Percentiles rank a stretch among this genome's conserved stretches.
Conservation (phyloP, 495 filamentous ascomycete species). For the Aspergillus bertholletiae region DNA sequence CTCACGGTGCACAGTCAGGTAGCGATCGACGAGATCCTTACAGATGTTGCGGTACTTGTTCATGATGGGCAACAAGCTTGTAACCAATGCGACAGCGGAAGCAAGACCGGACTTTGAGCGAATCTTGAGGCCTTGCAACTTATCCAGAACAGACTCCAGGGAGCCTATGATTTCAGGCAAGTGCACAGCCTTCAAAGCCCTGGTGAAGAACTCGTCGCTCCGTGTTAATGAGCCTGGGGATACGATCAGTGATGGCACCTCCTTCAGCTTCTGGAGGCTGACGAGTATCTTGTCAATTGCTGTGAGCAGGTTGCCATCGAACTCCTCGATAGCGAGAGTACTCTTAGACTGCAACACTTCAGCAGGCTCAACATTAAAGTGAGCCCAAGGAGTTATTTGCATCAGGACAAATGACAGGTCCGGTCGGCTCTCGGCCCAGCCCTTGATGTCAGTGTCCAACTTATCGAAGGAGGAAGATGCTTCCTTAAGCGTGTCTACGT, state of each 20-base stretch:
- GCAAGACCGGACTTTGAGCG: slow-evolving; percentile 36
- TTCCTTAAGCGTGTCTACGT: slow-evolving; percentile 39
- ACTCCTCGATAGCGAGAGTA: slow-evolving; percentile 28
- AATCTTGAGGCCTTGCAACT: slow-evolving; percentile 48
- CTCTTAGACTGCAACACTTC: slow-evolving; percentile 10
- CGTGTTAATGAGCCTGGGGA: slow-evolving; percentile 61
- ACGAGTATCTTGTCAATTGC: slow-evolving; percentile 66
- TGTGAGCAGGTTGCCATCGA: slow-evolving; percentile 56
- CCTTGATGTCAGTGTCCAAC: slow-evolving; percentile 42
- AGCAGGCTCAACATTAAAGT: slow-evolving; percentile 15
- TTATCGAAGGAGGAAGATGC: slow-evolving; percentile 39
- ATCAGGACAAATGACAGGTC: slow-evolving; percentile 60
- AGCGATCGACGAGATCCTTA: slow-evolving; percentile 45
- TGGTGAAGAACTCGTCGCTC: slow-evolving; percentile 54
- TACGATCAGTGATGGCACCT: slow-evolving; percentile 52
- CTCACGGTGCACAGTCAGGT: slow-evolving; percentile 57
- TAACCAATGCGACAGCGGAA: slow-evolving; percentile 57
- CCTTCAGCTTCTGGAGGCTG: slow-evolving; percentile 67
- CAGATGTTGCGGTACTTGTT: slow-evolving; percentile 66
- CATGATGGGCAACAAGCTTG: slow-evolving; percentile 67
- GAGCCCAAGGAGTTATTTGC: slow-evolving; percentile 53
- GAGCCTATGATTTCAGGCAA: slow-evolving; percentile 49
- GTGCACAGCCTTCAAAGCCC: slow-evolving; percentile 55
- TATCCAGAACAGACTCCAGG: slow-evolving; percentile 46
- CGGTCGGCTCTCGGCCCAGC: slow-evolving; percentile 44